Evolutionary conservation across 1,284 basidiomycete species (phyloP).

Genomic region (Cryptococcus sp.): DNA sequence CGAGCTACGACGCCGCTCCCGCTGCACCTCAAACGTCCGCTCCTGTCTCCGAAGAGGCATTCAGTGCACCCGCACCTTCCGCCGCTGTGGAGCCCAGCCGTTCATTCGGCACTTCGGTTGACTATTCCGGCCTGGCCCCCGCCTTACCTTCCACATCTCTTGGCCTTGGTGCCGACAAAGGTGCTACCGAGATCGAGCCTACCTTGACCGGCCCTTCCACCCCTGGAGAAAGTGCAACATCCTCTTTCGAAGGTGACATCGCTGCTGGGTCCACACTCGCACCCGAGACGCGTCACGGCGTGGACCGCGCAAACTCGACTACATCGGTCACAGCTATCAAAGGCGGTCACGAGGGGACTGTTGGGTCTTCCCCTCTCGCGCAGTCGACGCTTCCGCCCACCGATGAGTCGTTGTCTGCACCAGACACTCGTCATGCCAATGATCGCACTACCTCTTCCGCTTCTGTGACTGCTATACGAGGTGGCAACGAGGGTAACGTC

Average conservation of each 20-base stretch:
- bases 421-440: constrained; percentile 23
- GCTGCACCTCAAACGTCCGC: not conserved
- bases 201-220: constrained; percentile 6
- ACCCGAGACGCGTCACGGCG: constrained; percentile 20
- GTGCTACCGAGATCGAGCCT: constrained; percentile 30
- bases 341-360: constrained; percentile 40
- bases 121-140: constrained; percentile 25
- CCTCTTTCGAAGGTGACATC: not conserved
- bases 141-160: constrained; percentile 35
- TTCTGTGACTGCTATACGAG: constrained; percentile 47
- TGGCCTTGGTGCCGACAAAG: constrained; percentile 30
- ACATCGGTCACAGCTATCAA: constrained; percentile 48
- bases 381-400: no score
- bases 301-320: constrained; percentile 36
- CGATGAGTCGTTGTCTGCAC: not conserved
- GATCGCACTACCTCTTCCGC: constrained; percentile 40
- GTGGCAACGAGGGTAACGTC: constrained; percentile 38
- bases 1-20: not conserved
- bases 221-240: constrained; percentile 5
- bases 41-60: not conserved
- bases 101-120: no score
- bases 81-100: no score
- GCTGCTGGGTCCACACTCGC: not conserved
- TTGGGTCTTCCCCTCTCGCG: constrained; percentile 12
- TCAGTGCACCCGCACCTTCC: no score